Conservation (phyloP, 2,329 filamentous ascomycete genomes). For the Fusarium beomiforme region DNA sequence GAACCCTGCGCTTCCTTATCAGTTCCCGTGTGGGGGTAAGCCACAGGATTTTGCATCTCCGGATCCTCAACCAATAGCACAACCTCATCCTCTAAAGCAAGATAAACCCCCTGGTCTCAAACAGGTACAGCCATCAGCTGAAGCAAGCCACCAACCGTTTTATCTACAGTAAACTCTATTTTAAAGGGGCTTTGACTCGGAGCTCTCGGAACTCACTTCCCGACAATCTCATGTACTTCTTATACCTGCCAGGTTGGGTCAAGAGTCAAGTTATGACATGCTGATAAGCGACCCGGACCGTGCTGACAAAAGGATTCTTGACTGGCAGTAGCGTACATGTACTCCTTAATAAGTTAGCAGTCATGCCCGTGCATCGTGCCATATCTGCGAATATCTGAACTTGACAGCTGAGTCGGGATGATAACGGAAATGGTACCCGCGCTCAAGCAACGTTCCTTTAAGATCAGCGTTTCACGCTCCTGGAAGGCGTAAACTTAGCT, state of each 20-base stretch:
- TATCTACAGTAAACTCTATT: neutral
- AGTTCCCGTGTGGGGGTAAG: neutral
- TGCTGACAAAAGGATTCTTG: too few relatives aligned
- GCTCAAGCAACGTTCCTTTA: neutral
- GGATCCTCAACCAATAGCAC: neutral
- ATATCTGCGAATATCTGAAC: neutral
- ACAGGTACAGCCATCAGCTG: neutral
- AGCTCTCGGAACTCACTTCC: neutral
- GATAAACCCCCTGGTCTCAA: neutral
- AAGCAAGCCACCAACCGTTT: neutral
- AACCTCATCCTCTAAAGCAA: neutral
- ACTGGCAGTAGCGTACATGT: neutral
- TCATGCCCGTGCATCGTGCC: neutral
- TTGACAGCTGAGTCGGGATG: neutral
- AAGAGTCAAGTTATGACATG: neutral
- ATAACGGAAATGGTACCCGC: neutral
- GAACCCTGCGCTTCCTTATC: neutral
- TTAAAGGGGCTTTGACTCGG: neutral
- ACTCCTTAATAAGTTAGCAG: neutral
- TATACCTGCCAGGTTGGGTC: neutral
- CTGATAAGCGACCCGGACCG: neutral
- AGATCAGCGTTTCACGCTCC: neutral
- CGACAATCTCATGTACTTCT: too few relatives aligned
- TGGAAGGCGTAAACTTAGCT: neutral
- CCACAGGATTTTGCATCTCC: neutral